Evolutionary conservation across 2,329 filamentous ascomycete species (phyloP), one percentile per base, ranked within the genome.

Genomic region (Fonsecaea multimorphosa): DNA sequence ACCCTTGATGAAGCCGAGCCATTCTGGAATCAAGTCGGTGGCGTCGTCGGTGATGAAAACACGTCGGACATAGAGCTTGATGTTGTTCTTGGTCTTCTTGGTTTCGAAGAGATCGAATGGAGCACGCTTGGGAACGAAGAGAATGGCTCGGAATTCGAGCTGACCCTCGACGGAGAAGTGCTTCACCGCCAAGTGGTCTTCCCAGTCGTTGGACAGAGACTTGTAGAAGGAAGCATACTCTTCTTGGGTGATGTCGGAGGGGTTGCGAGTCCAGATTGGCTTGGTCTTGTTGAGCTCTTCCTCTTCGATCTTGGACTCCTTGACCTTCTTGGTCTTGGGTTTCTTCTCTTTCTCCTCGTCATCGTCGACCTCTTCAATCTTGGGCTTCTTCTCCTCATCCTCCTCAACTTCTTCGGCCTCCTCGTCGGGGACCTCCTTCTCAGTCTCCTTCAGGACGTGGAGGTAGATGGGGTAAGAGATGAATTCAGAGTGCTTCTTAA

Each of bases 21-120:
- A 99, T 87, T 99, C 95, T 68, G 95, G 95, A 73, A 99, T 96
- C 84, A 99, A 91, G 81, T 99, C 95, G 75, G 95, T 98, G 76
- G 95, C 95, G 82, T 99, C 95, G 75, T 99, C 95, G 68, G 95
- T 99, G 87, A 99, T 99, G 91, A 99, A 99, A 83, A 99, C 95
- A 81, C 95, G 95, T 82, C 95, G 94, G 78, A 99, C 95, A 85
- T 99, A 99, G 76, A 99, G 90, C 91, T 99, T 99, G 89, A 99
- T 98, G 91, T 99, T 99, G 91, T 98, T 99, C 93, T 99, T 99
- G 80, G 94, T 97, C 91, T 97, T 97, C 92, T 99, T 99, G 80
- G 94, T 97, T 91, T 99, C 95, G 82, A 99, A 99, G 70, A 99
- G 91, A 79, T 99, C 95, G 82, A 99, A 99, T 76, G 95, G 95